These are phyloP conservation scores for Cinnamomum micranthum DNA, from an alignment of 164 flowering plant species.

Conservation along the genomic window DNA sequence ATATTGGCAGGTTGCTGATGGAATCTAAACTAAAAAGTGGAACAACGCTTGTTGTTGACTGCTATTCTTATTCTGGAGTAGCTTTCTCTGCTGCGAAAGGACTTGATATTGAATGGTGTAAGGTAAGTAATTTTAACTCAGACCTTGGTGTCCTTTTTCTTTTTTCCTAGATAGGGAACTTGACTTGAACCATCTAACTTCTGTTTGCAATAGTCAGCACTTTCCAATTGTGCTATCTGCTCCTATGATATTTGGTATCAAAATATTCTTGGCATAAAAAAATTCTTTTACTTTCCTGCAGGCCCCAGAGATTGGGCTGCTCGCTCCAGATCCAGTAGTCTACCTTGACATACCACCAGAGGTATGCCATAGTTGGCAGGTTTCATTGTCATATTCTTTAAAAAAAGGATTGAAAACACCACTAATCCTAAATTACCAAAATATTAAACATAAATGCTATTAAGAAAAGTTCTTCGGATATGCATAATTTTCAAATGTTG, in stretches of 20 bases:
- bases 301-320: slow-evolving; percentile 71
- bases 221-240: neutral
- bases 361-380: slow-evolving; percentile 27
- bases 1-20: slow-evolving; percentile 67
- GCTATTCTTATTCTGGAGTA: slow-evolving; percentile 88
- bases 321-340: slow-evolving; percentile 69
- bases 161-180: neutral
- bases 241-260: neutral
- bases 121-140: slow-evolving; percentile 37
- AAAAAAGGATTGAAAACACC: neutral
- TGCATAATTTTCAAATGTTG: neutral
- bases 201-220: neutral
- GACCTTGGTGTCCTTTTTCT: neutral
- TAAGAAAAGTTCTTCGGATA: neutral
- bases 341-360: slow-evolving; percentile 73
- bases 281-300: slow-evolving; percentile 18
- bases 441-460: no score
- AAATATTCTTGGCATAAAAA: neutral
- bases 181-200: neutral
- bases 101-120: slow-evolving; percentile 87
- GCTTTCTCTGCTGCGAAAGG: slow-evolving; percentile 94
- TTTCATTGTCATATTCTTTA: neutral
- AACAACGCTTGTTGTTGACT: slow-evolving; percentile 78
- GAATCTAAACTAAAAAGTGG: slow-evolving; percentile 66
- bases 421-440: neutral